phyloP scores from a whole-genome alignment of 1,284 basidiomycete species.

The Apiotrichum laibachii region DNA sequence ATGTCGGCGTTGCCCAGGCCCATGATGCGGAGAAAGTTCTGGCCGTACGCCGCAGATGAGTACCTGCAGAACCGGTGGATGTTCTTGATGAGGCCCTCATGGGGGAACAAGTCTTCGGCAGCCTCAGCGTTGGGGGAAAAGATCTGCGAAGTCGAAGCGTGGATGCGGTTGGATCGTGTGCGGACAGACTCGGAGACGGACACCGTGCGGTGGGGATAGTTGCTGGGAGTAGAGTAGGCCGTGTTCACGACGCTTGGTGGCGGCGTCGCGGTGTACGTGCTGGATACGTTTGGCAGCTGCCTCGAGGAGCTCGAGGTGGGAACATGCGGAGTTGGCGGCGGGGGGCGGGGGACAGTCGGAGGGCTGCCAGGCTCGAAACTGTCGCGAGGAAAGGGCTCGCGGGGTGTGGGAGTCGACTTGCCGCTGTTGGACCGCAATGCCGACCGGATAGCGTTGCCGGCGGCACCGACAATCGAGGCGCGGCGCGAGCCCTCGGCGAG shows the following conservation, averaged over 20 bases:
- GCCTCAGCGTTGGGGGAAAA: conserved; percentile 21
- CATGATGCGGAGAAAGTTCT: conserved; percentile 54
- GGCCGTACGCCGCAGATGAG: conserved; percentile 53
- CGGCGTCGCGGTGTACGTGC: conserved; percentile 14
- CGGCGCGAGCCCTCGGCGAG: not conserved
- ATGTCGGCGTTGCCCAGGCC: conserved; percentile 53
- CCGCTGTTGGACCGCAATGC: not conserved
- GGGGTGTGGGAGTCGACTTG: not conserved
- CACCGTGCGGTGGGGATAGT: conserved; percentile 5
- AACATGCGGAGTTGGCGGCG: conserved; percentile 1
- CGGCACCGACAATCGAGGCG: not conserved
- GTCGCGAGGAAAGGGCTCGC: not conserved
- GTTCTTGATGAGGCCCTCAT: conserved; percentile 52
- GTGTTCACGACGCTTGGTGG: conserved; percentile 12
- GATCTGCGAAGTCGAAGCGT: conserved; percentile 19
- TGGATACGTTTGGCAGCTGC: not conserved
- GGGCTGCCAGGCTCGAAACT: not conserved
- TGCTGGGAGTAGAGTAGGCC: conserved; percentile 6
- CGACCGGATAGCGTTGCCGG: conserved; percentile 3
- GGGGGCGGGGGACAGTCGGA: not conserved
- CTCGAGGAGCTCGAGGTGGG: not conserved
- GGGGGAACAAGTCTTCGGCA: conserved; percentile 48
- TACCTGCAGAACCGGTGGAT: conserved; percentile 55
- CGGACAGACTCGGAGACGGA: conserved; percentile 19
- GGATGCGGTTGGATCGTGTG: conserved; percentile 21